Evolutionary conservation across 441 rosid genomes (phyloP).

Genomic region (Erodium trifolium): DNA sequence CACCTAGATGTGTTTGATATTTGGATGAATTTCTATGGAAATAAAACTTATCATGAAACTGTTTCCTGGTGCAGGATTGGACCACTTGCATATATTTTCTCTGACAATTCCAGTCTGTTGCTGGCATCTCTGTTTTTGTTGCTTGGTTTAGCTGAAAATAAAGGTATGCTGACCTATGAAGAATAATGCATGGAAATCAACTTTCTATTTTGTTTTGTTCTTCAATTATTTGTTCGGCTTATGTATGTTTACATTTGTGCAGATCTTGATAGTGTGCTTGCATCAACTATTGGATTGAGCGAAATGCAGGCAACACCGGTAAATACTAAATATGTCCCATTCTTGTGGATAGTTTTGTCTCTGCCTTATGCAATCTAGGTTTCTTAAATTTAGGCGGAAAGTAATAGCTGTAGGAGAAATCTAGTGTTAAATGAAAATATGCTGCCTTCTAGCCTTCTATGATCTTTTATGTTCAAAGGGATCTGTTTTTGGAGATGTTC

Average conservation of each 20-base stretch:
- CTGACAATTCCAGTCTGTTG: constrained; percentile 36
- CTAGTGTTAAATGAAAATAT: background rate
- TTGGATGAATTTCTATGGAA: background rate
- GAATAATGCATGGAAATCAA: background rate
- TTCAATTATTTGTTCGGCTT: constrained; percentile 10
- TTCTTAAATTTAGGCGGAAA: background rate
- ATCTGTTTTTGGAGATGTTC: background rate
- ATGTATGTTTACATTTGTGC: constrained; percentile 13
- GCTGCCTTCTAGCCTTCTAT: background rate
- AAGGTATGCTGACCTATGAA: constrained; percentile 33
- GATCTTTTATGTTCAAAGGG: constrained; percentile 1
- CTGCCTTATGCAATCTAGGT: constrained; percentile 5
- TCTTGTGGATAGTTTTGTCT: constrained; percentile 11
- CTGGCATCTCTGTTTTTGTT: constrained; percentile 45
- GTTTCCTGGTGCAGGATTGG: constrained; percentile 37
- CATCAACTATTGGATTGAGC: constrained; percentile 25
- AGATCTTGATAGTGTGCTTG: constrained; percentile 34
- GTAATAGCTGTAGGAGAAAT: background rate
- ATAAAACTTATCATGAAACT: constrained; percentile 9
- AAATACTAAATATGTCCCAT: constrained; percentile 15
- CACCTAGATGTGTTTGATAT: background rate
- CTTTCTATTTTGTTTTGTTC: background rate
- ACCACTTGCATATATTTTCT: constrained; percentile 34
- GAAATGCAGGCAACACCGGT: constrained; percentile 33
- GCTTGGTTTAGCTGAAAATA: constrained; percentile 40